Conservation (phyloP, 2,329 filamentous ascomycete species). For the Gliomastix tumulicola region DNA sequence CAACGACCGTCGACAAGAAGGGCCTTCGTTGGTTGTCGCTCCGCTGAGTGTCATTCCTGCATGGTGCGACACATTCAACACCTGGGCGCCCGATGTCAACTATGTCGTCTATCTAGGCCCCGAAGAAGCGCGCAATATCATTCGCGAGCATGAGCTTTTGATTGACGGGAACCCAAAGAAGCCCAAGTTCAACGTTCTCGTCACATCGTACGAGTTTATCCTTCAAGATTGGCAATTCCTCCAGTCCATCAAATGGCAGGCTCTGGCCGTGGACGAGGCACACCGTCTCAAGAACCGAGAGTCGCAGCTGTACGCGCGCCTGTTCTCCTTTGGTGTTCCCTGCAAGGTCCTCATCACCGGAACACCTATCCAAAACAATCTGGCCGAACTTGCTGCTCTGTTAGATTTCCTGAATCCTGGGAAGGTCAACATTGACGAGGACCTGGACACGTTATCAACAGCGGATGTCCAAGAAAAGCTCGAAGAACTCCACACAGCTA, state of each 20-base stretch:
- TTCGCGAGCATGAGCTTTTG: slow-evolving; percentile 84
- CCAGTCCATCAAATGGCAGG: slow-evolving; percentile 93
- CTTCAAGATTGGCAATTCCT: slow-evolving; percentile 79
- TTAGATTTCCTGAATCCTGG: slow-evolving; percentile 98
- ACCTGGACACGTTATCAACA: slow-evolving; percentile 73
- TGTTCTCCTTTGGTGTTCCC: slow-evolving; percentile 80
- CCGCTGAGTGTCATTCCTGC: slow-evolving; percentile 95
- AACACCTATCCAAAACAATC: slow-evolving; percentile 94
- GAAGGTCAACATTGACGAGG: slow-evolving; percentile 81
- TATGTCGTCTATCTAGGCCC: slow-evolving; percentile 96
- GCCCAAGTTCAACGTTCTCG: slow-evolving; percentile 93
- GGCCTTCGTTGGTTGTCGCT: slow-evolving; percentile 94
- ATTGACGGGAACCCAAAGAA: slow-evolving; percentile 80
- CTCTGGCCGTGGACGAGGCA: slow-evolving; percentile 91
- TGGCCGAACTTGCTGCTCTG: slow-evolving; percentile 84
- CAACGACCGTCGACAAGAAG: slow-evolving; percentile 82
- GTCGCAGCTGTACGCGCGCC: slow-evolving; percentile 81
- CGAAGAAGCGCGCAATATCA: slow-evolving; percentile 76
- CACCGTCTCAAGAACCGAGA: slow-evolving; percentile 95
- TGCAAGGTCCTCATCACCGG: slow-evolving; percentile 91
- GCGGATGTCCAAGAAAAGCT: slow-evolving; percentile 83
- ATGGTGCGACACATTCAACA: slow-evolving; percentile 96
- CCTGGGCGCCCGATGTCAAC: slow-evolving; percentile 93
- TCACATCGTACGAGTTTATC: slow-evolving; percentile 97
- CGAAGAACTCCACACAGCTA: slow-evolving; percentile 73